A percentile compares a stretch with the other conserved stretches of the same genome.
Evolutionary conservation across 208 protist genomes (phyloP).

Genomic region (Acanthamoeba triangularis): DNA sequence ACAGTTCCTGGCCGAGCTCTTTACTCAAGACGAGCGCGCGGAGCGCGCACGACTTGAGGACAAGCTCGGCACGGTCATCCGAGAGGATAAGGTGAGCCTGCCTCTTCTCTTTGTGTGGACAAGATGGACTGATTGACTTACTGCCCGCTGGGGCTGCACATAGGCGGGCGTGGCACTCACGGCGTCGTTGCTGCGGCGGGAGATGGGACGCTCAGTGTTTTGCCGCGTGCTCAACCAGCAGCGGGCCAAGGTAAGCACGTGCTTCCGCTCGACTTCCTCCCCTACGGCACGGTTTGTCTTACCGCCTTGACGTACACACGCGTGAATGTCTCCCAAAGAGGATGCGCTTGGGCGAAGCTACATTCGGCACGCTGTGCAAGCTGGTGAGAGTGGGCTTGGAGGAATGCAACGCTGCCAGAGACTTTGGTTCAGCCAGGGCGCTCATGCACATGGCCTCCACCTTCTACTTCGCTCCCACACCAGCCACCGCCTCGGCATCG

Average conservation of each 20-base stretch:
- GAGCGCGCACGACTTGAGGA: conserved; percentile 1
- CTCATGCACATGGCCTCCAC: conserved; percentile 64
- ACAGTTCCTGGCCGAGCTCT: conserved; percentile 54
- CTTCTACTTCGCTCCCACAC: not conserved
- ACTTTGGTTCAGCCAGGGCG: not conserved
- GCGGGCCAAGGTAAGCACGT: conserved; percentile 16
- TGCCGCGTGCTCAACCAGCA: conserved; percentile 58
- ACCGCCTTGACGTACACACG: not conserved
- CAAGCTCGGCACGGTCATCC: not conserved
- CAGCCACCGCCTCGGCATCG: not conserved
- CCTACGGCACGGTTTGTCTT: not conserved
- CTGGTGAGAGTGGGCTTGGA: conserved; percentile 5
- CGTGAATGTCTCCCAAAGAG: not conserved
- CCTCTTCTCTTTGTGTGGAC: not conserved
- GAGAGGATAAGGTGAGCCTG: not conserved
- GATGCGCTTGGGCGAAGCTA: conserved; percentile 1
- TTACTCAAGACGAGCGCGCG: conserved; percentile 4
- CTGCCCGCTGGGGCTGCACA: not conserved
- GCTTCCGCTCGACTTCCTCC: not conserved
- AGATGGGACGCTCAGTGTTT: conserved; percentile 32
- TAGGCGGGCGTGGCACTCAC: not conserved
- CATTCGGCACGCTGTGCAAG: not conserved
- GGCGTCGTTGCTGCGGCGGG: not conserved
- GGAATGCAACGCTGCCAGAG: conserved; percentile 2
- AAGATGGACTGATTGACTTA: not conserved